Percentiles rank a stretch among this genome's conserved stretches.
phyloP scores from a whole-genome alignment of 2,329 filamentous ascomycete species.

The Fusarium heterosporum region DNA sequence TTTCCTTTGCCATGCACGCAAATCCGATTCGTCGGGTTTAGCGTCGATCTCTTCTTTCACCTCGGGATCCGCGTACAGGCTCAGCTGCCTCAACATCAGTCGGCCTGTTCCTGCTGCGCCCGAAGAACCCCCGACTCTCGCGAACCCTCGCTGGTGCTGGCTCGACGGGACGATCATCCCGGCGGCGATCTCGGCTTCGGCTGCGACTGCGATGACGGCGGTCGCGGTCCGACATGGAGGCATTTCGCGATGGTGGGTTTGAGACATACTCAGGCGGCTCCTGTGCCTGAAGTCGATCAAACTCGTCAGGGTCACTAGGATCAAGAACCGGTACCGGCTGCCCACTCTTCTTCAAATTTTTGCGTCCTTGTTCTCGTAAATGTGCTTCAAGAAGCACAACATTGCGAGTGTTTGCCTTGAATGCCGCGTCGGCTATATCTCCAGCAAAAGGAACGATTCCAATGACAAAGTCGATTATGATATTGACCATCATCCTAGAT shows the following conservation, averaged over 20 bases:
- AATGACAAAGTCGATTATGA: slow-evolving; percentile 77
- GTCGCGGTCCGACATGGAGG: slow-evolving; percentile 41
- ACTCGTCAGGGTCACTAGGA: slow-evolving; percentile 65
- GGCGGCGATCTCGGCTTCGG: slow-evolving; percentile 28
- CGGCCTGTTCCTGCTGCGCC: slow-evolving; percentile 46
- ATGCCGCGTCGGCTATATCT: slow-evolving; percentile 78
- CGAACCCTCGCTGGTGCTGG: slow-evolving; percentile 48
- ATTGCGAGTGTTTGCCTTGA: slow-evolving; percentile 82
- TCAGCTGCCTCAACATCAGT: slow-evolving; percentile 50
- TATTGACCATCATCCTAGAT: slow-evolving; percentile 82
- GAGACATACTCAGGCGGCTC: slow-evolving; percentile 47
- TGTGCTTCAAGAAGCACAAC: slow-evolving; percentile 75
- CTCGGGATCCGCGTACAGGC: slow-evolving; percentile 25
- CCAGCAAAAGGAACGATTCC: slow-evolving; percentile 81
- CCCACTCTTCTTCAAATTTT: slow-evolving; percentile 62
- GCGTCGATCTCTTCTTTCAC: slow-evolving; percentile 38
- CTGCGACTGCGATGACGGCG: slow-evolving; percentile 31
- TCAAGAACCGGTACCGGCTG: slow-evolving; percentile 61
- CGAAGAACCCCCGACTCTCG: slow-evolving; percentile 46
- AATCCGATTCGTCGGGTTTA: slow-evolving; percentile 34
- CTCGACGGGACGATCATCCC: slow-evolving; percentile 37
- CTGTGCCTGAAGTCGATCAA: slow-evolving; percentile 56
- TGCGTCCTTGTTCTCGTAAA: slow-evolving; percentile 75
- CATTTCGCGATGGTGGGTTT: slow-evolving; percentile 43
- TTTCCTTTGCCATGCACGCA: slow-evolving; percentile 7